Base-by-base conservation (phyloP, 2,329 filamentous ascomycete species). In the Sphaerulina musiva region DNA sequence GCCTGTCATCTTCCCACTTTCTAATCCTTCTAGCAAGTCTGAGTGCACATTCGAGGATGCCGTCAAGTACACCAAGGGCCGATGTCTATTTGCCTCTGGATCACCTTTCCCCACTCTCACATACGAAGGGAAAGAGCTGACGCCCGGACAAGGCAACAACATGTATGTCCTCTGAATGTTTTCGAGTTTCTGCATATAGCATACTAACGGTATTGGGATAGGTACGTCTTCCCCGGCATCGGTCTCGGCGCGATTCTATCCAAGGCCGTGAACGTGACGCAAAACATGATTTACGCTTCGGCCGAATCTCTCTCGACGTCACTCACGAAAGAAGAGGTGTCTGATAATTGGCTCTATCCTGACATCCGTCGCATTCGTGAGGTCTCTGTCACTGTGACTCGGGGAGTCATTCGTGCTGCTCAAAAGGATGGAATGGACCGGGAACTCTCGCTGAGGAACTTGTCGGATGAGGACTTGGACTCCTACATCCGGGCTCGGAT, bases 11-110 rank as follows among this genome's bases (percentile, higher is more conserved):
- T 97, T 98, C 83, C 92, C 92, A 51, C 84, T 98, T 42, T 95
- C 89, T 73, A 97, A 98, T 77, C 93, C 93, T 47, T 84, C 91
- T 48, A 91, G 86, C 74, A 96, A 97, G 78, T 95, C 92, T 7
- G 93, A 98, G 76, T 97, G 93, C 77, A 95, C 89, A 12, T 97
- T 95, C 67, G 91, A 96, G 78, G 87, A 93, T 69, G 93, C 93
- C 12, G 81, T 97, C 67, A 81, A 84, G 66, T 84, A 92, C 84
- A 97, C 92, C 9, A 87, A 97, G 55, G 58, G 56, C 58, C 88
- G 84, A 52, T 90, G 84, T 65, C 83, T 98, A 70, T 98, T 98
- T 68, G 93, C 93, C 48, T 96, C 90, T 5, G 93, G 93, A 59
- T 95, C 90, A 46, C 93, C 93, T 11, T 97, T 97, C 81, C 80